Evolutionary conservation across 305 asterid genomes (phyloP), one percentile per base, ranked within the genome.

Genomic region (Fraxinus nigra): DNA sequence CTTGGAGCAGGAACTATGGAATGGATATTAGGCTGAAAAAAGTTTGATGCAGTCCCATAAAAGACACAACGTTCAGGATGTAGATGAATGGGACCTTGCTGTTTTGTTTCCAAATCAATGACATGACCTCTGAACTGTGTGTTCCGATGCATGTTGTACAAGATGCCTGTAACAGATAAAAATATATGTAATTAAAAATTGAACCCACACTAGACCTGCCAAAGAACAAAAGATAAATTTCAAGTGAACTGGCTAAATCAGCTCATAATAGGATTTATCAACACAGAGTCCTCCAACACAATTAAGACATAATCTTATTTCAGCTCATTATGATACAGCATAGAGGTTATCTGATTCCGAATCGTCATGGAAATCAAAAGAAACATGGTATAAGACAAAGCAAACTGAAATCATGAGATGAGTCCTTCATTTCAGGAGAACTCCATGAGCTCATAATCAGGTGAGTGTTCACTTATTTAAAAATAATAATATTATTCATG

Each of bases 61-160:
- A 88, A 86, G 72, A 88, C 56, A 85, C 86, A 83, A 56, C 91
- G 91, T 72, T 89, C 91, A 7, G 92, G 86, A 24, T 74, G 92
- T 72, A 78, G 81, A 77, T 82, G 88, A 82, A 81, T 84, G 82
- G 81, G 92, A 65, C 94, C 91, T 83, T 81, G 93, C 72, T 85
- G 94, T 24, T 93, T 89, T n/a, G 88, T 80, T 84, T 89, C 97
- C 85, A 84, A 30, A 78, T 91, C 90, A 78, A 78, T 85, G 88
- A 85, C 86, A 79, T 88, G 88, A 87, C 86, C 87, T 11, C 75
- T 85, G 84, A 89, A 88, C 51, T 85, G 92, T 83, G 87, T 90
- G 80, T 87, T 91, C 79, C 91, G 89, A 75, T 91, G 94, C 80
- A 56, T 92, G 76, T 80, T 84, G 87, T 78, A 75, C 26, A 67